Conservation (phyloP, 2,329 filamentous ascomycete genomes). For the Fusarium veterinarium region DNA sequence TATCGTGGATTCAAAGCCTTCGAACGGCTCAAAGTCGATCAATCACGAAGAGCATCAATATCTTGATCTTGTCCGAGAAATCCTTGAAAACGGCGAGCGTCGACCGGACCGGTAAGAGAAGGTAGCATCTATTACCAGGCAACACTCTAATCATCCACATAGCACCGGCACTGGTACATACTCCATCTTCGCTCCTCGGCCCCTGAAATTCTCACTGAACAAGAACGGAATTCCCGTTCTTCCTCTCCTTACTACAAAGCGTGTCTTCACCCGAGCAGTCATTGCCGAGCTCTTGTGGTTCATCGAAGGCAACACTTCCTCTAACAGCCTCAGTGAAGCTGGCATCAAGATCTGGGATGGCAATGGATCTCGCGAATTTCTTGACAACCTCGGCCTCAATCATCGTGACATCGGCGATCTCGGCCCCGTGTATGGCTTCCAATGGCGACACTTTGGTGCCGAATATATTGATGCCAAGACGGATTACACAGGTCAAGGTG, state of each 20-base stretch:
- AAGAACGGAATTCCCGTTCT: conserved; percentile 73
- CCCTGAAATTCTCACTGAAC: conserved; percentile 87
- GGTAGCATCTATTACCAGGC: not conserved
- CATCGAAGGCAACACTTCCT: conserved; percentile 84
- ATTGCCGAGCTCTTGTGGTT: conserved; percentile 97
- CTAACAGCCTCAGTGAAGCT: conserved; percentile 77
- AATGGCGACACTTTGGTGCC: conserved; percentile 98
- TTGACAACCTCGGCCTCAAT: conserved; percentile 84
- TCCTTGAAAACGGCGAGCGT: conserved; percentile 85
- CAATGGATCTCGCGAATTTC: conserved; percentile 90
- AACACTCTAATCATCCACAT: conserved; percentile 8
- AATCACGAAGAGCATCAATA: conserved; percentile 93
- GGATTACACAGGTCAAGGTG: conserved; percentile 88
- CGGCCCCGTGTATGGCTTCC: conserved; percentile 96
- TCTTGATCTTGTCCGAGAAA: conserved; percentile 86
- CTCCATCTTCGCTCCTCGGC: conserved; percentile 87
- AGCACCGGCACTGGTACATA: conserved; percentile 94
- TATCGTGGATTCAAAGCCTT: conserved; percentile 8
- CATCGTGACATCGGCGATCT: conserved; percentile 90
- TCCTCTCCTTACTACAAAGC: conserved; percentile 95
- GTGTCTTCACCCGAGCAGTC: conserved; percentile 91
- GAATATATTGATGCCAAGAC: conserved; percentile 82
- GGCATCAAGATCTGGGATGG: conserved; percentile 99
- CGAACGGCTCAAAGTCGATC: conserved; percentile 23
- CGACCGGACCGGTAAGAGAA: conserved; percentile 79